Conservation (phyloP, 2,329 filamentous ascomycete species). For the Elsinoe fawcettii region DNA sequence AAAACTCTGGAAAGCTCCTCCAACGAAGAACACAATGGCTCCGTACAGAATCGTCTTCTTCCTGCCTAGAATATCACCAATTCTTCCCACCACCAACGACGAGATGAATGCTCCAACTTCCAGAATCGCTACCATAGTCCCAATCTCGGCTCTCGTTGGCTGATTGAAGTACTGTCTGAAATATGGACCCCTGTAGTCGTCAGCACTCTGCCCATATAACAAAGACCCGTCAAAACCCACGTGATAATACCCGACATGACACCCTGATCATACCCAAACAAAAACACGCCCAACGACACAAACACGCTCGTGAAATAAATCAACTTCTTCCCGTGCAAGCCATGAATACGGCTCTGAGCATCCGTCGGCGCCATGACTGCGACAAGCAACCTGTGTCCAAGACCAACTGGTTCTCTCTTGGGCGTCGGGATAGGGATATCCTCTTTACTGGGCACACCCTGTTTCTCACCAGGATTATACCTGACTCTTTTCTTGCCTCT, state of each 20-base stretch:
- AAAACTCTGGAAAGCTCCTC: slow-evolving; percentile 77
- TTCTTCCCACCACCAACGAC: slow-evolving; percentile 74
- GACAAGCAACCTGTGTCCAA: slow-evolving; percentile 63
- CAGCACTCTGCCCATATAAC: slow-evolving; percentile 12
- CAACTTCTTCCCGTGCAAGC: slow-evolving; percentile 90
- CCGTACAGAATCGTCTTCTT: slow-evolving; percentile 88
- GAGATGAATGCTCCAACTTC: slow-evolving; percentile 89
- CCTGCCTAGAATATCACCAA: slow-evolving; percentile 87
- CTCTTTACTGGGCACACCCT: slow-evolving; percentile 52
- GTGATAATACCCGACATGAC: slow-evolving; percentile 75
- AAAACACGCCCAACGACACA: slow-evolving; percentile 67
- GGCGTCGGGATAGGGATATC: slow-evolving; percentile 75
- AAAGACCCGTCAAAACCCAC: slow-evolving; percentile 38
- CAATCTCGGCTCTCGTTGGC: slow-evolving; percentile 77
- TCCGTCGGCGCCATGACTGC: slow-evolving; percentile 77
- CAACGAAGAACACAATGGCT: slow-evolving; percentile 75
- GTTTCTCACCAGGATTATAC: slow-evolving; percentile 46
- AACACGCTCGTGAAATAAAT: slow-evolving; percentile 96
- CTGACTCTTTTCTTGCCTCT: slow-evolving; percentile 49
- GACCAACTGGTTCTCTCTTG: slow-evolving; percentile 54
- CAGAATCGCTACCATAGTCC: slow-evolving; percentile 95
- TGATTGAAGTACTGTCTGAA: slow-evolving; percentile 92
- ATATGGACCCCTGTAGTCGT: slow-evolving; percentile 59
- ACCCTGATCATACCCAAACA: slow-evolving; percentile 85
- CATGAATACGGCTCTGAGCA: slow-evolving; percentile 64